These are phyloP conservation scores for Phyllosticta citrichinensis DNA, from an alignment of 2,329 filamentous ascomycete genomes.

Conservation along the genomic window DNA sequence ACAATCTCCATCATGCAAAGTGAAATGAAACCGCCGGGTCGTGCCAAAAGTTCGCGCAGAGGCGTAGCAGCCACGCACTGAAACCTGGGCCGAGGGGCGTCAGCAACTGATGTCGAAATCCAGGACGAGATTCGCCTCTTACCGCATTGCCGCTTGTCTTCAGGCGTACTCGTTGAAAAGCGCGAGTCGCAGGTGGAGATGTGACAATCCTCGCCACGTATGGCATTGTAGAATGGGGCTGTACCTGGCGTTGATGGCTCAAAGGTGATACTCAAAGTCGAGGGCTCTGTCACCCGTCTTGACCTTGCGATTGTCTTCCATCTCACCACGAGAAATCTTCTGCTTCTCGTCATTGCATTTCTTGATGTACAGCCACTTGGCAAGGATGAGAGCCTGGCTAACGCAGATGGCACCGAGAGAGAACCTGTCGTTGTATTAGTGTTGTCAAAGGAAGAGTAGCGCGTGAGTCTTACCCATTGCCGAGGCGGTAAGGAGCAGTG, in stretches of 20 bases:
- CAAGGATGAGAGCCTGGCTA: constrained; percentile 28
- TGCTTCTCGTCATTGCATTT: constrained; percentile 32
- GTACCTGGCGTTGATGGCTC: not conserved
- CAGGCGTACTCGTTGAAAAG: too few species aligned
- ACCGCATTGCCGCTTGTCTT: too few species aligned
- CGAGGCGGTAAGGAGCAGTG: constrained; percentile 14
- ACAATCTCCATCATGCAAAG: too few species aligned
- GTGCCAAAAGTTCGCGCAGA: too few species aligned
- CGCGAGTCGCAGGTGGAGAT: too few species aligned
- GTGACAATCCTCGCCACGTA: too few species aligned
- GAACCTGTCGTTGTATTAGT: constrained; percentile 15
- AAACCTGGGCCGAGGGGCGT: too few species aligned
- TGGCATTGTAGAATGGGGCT: too few species aligned
- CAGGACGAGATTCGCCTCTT: too few species aligned
- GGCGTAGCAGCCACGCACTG: too few species aligned
- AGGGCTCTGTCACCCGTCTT: constrained; percentile 38
- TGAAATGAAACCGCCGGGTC: too few species aligned
- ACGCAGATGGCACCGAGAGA: constrained; percentile 27
- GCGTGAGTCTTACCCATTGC: constrained; percentile 1
- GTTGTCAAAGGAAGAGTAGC: not conserved
- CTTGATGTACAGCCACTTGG: constrained; percentile 35
- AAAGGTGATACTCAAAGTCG: constrained; percentile 39
- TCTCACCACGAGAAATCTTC: constrained; percentile 31
- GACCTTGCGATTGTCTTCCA: constrained; percentile 35
- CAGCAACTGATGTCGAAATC: too few species aligned